These are phyloP conservation scores for Globisporangium mamillatum DNA, from an alignment of 352 stramenopile genomes.

Conservation along the genomic window DNA sequence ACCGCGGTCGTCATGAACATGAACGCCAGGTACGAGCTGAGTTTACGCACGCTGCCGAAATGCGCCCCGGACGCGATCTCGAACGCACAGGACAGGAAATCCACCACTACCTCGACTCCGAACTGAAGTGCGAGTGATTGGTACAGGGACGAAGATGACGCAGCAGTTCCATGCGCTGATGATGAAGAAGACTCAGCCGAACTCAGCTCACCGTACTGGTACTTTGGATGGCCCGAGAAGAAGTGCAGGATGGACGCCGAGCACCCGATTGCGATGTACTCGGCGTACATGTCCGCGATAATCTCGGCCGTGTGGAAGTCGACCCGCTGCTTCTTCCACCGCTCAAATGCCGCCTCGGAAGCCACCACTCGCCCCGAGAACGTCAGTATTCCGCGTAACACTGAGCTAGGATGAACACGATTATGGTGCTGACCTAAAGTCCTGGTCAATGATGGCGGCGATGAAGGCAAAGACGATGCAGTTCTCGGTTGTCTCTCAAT, in stretches of 20 bases:
- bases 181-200: background rate
- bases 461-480: background rate
- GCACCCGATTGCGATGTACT: conserved; percentile 48
- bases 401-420: background rate
- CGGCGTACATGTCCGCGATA: conserved; percentile 44
- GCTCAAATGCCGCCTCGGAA: conserved; percentile 14
- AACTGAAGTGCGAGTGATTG: conserved; percentile 2
- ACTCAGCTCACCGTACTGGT: conserved; percentile 11
- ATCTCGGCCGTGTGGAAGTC: conserved; percentile 32
- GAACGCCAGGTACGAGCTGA: conserved; percentile 28
- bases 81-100: conserved; percentile 6
- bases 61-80: conserved; percentile 1
- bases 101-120: conserved; percentile 4
- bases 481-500: background rate
- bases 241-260: conserved; percentile 45
- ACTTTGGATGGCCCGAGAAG: conserved; percentile 31
- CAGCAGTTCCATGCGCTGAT: background rate
- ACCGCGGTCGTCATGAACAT: conserved; percentile 30
- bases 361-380: background rate
- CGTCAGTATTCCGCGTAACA: background rate
- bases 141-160: background rate
- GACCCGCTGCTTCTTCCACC: conserved; percentile 26
- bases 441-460: background rate
- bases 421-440: background rate
- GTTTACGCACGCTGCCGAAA: conserved; percentile 22